Conservation (phyloP, 1,139 yeast genomes). For the Hyphopichia fennica region DNA sequence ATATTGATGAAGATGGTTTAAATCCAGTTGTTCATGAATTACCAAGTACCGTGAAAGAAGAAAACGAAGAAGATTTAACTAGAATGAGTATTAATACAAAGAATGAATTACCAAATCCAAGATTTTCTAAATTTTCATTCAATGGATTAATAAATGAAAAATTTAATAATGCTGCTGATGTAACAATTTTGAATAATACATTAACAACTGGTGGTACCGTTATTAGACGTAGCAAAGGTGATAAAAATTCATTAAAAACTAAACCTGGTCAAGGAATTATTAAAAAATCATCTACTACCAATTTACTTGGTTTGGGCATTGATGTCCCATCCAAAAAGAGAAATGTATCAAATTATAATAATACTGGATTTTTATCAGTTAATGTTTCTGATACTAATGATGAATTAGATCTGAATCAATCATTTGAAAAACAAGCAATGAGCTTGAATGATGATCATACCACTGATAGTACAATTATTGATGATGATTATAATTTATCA, state of each 20-base stretch:
- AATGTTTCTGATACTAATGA: conserved; percentile 18
- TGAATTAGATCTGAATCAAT: conserved; percentile 8
- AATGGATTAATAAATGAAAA: conserved; percentile 33
- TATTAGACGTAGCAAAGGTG: conserved; percentile 12
- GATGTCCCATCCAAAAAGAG: conserved; percentile 7
- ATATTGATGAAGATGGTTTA: conserved; percentile 21
- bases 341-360: conserved; percentile 2
- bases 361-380: conserved; percentile 20
- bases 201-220: conserved; percentile 35
- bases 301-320: conserved; percentile 36
- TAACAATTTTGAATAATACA: conserved; percentile 23
- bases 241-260: conserved; percentile 2
- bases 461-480: conserved; percentile 21
- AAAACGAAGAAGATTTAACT: neutral
- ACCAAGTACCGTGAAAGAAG: neutral
- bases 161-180: conserved; percentile 23
- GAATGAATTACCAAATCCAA: conserved; percentile 43
- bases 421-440: conserved; percentile 15
- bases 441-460: conserved; percentile 16
- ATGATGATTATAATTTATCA: conserved; percentile 10
- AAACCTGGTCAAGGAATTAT: conserved; percentile 17
- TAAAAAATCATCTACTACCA: conserved; percentile 23
- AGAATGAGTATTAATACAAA: neutral
- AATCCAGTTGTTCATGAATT: conserved; percentile 4
- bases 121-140: conserved; percentile 46